phyloP scores from a whole-genome alignment of 208 protist genomes.

The Trypanosoma melophagium region DNA sequence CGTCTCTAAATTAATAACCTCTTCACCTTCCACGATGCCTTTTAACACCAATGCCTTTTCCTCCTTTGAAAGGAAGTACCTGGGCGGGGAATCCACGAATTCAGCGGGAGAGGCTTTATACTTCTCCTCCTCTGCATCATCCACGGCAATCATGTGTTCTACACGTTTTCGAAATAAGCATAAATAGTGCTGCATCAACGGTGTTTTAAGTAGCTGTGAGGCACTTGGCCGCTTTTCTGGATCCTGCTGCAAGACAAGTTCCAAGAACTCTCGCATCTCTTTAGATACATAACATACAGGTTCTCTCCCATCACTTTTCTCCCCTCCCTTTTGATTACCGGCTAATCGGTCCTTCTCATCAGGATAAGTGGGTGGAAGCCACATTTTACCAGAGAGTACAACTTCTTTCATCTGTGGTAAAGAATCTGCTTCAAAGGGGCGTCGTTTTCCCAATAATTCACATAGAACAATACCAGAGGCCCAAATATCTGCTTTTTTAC shows the following conservation, averaged over 20 bases:
- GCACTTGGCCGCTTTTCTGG: constrained; percentile 68
- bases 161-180: constrained; percentile 74
- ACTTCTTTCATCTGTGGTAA: constrained; percentile 55
- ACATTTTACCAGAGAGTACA: constrained; percentile 55
- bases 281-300: constrained; percentile 39
- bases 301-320: not conserved
- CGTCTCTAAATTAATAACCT: constrained; percentile 40
- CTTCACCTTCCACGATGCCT: constrained; percentile 67
- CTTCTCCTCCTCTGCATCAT: constrained; percentile 39
- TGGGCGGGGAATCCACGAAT: constrained; percentile 15
- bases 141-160: constrained; percentile 40
- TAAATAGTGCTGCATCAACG: constrained; percentile 82
- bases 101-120: constrained; percentile 31
- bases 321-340: not conserved
- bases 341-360: constrained; percentile 8
- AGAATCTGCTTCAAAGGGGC: constrained; percentile 70
- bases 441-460: constrained; percentile 72
- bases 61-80: constrained; percentile 39
- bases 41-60: constrained; percentile 47
- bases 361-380: constrained; percentile 44
- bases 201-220: constrained; percentile 68
- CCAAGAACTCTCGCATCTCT: constrained; percentile 80
- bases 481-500: constrained; percentile 90
- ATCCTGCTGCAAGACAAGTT: constrained; percentile 56
- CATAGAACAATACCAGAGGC: constrained; percentile 82